Conservation (phyloP, 169 alveolate species). For the Theileria parva region DNA sequence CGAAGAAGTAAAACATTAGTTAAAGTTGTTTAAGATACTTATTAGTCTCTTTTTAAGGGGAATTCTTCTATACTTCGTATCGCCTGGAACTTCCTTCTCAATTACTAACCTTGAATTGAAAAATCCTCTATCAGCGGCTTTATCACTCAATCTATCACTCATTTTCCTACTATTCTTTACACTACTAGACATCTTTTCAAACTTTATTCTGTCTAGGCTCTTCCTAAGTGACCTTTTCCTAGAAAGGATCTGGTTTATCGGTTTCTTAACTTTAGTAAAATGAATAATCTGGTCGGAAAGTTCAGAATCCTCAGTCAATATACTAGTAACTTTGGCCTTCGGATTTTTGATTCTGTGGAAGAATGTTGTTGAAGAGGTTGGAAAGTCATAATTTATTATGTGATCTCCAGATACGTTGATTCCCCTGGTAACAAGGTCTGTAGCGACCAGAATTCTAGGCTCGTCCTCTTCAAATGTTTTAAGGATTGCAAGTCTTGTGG, state of each 20-base stretch:
- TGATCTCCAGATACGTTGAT: constrained; percentile 68
- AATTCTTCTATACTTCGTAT: not conserved
- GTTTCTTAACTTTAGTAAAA: not conserved
- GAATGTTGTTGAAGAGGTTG: constrained; percentile 66
- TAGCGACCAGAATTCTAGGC: constrained; percentile 64
- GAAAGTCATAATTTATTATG: constrained; percentile 72
- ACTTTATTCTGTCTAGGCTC: constrained; percentile 8
- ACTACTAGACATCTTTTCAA: not conserved
- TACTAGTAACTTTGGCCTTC: constrained; percentile 17
- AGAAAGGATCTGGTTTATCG: constrained; percentile 42
- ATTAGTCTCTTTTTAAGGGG: constrained; percentile 11
- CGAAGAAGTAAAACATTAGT: constrained; percentile 27
- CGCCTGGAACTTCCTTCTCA: constrained; percentile 16
- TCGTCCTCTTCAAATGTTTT: constrained; percentile 58
- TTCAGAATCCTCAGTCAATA: constrained; percentile 16
- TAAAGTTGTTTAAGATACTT: constrained; percentile 9
- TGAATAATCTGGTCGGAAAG: constrained; percentile 19
- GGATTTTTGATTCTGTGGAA: constrained; percentile 63
- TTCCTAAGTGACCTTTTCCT: constrained; percentile 45
- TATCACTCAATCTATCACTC: not conserved
- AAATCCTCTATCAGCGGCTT: not conserved
- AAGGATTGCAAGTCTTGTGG: constrained; percentile 70
- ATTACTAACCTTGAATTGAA: not conserved
- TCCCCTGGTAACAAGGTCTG: constrained; percentile 74
- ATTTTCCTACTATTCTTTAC: not conserved